phyloP scores from a whole-genome alignment of 2,329 filamentous ascomycete genomes.

The Verticillium tricorpus region DNA sequence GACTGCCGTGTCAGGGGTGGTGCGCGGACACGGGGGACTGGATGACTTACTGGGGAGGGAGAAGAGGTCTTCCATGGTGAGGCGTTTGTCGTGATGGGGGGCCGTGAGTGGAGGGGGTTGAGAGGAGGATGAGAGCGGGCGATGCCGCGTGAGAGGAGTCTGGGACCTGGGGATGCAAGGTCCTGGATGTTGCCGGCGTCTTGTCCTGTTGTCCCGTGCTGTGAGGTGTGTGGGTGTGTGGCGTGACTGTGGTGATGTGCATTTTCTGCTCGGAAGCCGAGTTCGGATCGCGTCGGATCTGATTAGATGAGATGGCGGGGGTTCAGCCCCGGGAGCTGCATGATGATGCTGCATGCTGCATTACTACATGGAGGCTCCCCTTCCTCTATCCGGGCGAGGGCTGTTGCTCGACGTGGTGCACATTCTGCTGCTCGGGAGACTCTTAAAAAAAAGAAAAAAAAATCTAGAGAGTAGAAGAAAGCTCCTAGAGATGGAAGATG shows the following conservation, averaged over 20 bases:
- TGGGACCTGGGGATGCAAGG: neutral
- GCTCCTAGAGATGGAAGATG: too few species aligned
- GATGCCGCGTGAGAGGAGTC: neutral
- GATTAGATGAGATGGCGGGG: neutral
- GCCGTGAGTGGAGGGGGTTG: neutral
- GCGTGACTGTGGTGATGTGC: neutral
- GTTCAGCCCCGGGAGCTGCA: too few species aligned
- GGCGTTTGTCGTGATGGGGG: neutral
- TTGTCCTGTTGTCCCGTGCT: neutral
- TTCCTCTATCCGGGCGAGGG: too few species aligned
- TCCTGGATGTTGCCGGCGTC: neutral
- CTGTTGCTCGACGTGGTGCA: too few species aligned
- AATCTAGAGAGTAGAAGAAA: too few species aligned
- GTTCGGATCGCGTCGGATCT: neutral
- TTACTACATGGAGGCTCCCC: too few species aligned
- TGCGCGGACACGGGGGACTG: neutral
- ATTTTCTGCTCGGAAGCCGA: neutral
- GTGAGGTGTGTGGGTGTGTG: neutral
- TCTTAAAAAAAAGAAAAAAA: too few species aligned
- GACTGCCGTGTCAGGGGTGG: slow-evolving; percentile 27
- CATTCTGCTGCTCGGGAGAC: too few species aligned
- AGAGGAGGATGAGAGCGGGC: neutral
- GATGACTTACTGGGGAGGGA: slow-evolving; percentile 10
- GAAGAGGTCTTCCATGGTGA: slow-evolving; percentile 12
- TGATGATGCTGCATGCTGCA: too few species aligned